phyloP scores from a whole-genome alignment of 192 early-diverging fungal genomes.

The Kickxella alabastrina region DNA sequence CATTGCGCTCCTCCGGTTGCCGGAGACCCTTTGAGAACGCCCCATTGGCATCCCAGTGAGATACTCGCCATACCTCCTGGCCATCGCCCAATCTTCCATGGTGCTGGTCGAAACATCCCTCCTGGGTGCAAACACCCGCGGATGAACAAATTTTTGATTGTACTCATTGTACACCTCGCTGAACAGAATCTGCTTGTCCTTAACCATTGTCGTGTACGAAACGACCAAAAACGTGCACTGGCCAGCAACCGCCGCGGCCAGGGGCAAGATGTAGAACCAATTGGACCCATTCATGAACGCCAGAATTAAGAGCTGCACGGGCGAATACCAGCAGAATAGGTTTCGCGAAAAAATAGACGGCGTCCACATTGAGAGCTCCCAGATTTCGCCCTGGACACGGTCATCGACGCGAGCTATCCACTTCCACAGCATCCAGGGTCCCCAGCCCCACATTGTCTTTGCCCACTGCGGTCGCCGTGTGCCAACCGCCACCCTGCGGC shows the following conservation, averaged over 20 bases:
- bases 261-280: conserved; percentile 56
- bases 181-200: conserved; percentile 62
- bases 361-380: conserved; percentile 52
- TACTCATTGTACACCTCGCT: conserved; percentile 60
- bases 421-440: conserved; percentile 32
- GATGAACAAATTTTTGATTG: conserved; percentile 60
- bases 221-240: conserved; percentile 51
- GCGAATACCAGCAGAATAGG: conserved; percentile 61
- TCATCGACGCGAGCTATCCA: conserved; percentile 29
- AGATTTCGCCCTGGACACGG: conserved; percentile 39
- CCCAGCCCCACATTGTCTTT: conserved; percentile 22
- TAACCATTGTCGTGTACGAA: conserved; percentile 37
- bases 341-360: conserved; percentile 47
- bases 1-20: neutral
- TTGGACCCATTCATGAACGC: conserved; percentile 52
- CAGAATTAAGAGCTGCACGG: conserved; percentile 57
- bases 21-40: neutral
- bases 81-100: conserved; percentile 33
- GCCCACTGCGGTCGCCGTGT: conserved; percentile 40
- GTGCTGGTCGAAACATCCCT: conserved; percentile 48
- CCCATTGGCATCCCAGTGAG: neutral
- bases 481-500: conserved; percentile 30
- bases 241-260: conserved; percentile 48
- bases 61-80: conserved; percentile 5
- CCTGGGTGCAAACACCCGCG: conserved; percentile 57